Base-by-base conservation (phyloP, 2,329 filamentous ascomycete species). In the Helotiales sp. region DNA sequence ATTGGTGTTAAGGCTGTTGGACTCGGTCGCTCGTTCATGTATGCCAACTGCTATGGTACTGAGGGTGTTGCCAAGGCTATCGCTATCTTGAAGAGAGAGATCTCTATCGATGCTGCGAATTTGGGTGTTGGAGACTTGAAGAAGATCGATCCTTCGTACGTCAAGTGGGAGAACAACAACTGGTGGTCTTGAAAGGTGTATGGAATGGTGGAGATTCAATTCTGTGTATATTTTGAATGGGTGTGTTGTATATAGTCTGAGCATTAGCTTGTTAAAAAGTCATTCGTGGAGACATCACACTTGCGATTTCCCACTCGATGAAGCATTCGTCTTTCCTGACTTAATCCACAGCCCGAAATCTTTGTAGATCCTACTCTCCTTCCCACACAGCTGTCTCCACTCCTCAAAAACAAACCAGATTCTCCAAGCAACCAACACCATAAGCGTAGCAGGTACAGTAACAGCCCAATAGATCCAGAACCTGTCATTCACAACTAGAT, bases 1-100 rank as follows among this genome's bases (percentile, higher is more conserved):
- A 76, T 89, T 10, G 87, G 87, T 3, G 87, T 87, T 0, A 86
- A 85, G 71, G 88, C 88, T 69, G 86, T 89, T 28, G 87, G 88
- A 65, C 79, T 90, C 0, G 87, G 87, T 0, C 76, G 87, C 1
- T 20, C 64, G 1, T 79, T 84, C 72, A 83, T 86, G 81, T 86
- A 80, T 72, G 79, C 82, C 58, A 85, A 85, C 70, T 74, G 81
- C 43, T 86, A 83, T 76, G 75, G 84, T 70, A 65, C 79, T 74
- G 70, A 80, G 24, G 84, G 84, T 24, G 83, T 85, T 2, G 76
- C 75, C 63, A 81, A 80, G 75, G 78, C 79, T 6, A 82, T 85
- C 61, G 73, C 81, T 61, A 78, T 87, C 11, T 75, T 87, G 71
- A 85, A 83, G 78, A 78, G 80, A 64, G 69, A 71, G 63, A 61